phyloP scores from a whole-genome alignment of 1,139 yeast species.

The Saccharomyces hybrid region DNA sequence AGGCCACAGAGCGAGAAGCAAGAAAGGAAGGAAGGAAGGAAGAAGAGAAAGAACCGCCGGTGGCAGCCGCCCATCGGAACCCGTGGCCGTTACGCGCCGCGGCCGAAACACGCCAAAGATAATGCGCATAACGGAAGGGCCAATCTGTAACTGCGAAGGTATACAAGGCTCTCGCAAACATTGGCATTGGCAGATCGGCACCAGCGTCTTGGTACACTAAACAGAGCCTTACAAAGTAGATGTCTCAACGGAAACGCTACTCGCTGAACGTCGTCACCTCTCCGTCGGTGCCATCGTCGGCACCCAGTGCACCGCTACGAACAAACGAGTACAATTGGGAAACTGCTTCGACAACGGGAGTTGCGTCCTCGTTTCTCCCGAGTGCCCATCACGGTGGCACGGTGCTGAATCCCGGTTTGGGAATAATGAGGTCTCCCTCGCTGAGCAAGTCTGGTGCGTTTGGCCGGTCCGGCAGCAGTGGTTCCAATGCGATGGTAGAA shows the following conservation, averaged over 20 bases:
- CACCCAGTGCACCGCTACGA: background rate
- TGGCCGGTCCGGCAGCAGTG: slow-evolving; percentile 7
- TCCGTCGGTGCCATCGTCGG: slow-evolving; percentile 1
- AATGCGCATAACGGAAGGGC: background rate
- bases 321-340: background rate
- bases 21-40: background rate
- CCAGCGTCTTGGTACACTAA: background rate
- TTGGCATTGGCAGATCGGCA: background rate
- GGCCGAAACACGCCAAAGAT: background rate
- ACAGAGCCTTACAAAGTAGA: background rate
- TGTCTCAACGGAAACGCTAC: slow-evolving; percentile 3
- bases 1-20: background rate
- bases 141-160: background rate
- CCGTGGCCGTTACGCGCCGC: slow-evolving; percentile 1
- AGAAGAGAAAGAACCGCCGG: background rate
- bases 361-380: background rate
- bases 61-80: background rate
- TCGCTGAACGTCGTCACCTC: slow-evolving; percentile 4
- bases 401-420: background rate
- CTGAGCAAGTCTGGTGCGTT: slow-evolving; percentile 5
- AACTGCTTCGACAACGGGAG: background rate
- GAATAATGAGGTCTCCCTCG: background rate
- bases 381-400: background rate
- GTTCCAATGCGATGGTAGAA: slow-evolving; percentile 9
- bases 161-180: background rate